Conservation (phyloP, 2,329 filamentous ascomycete genomes). For the Epichloe brachyelytri region DNA sequence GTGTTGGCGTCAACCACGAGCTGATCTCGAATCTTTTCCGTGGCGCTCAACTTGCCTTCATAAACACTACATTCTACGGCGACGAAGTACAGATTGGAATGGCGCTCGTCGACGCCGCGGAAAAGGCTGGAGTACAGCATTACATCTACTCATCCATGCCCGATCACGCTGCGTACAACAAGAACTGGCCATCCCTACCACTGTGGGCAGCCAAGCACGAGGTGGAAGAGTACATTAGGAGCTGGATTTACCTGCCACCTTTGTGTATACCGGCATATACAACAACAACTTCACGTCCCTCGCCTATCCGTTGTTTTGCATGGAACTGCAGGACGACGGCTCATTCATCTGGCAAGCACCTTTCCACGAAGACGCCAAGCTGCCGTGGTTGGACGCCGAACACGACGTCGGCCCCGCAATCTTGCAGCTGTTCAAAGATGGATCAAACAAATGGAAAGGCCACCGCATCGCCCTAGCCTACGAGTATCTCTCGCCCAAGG, state of each 20-base stretch:
- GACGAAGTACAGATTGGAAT: slow-evolving; percentile 86
- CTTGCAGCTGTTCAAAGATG: slow-evolving; percentile 91
- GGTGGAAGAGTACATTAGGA: slow-evolving; percentile 84
- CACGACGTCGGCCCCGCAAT: slow-evolving; percentile 90
- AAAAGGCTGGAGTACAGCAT: slow-evolving; percentile 71
- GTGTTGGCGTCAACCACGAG: slow-evolving; percentile 55
- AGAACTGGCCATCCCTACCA: slow-evolving; percentile 68
- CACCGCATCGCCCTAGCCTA: slow-evolving; percentile 77
- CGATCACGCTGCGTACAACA: slow-evolving; percentile 71
- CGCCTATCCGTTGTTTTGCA: slow-evolving; percentile 86
- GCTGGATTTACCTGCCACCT: slow-evolving; percentile 73
- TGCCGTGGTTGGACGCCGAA: slow-evolving; percentile 93
- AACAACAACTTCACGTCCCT: slow-evolving; percentile 98
- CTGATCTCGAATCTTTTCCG: slow-evolving; percentile 69
- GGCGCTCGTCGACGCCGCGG: slow-evolving; percentile 79
- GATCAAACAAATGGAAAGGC: slow-evolving; percentile 69
- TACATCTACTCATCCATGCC: slow-evolving; percentile 98
- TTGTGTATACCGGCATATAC: slow-evolving; percentile 94
- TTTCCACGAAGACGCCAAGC: slow-evolving; percentile 75
- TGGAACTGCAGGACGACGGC: slow-evolving; percentile 74
- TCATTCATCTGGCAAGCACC: slow-evolving; percentile 89
- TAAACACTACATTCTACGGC: slow-evolving; percentile 96
- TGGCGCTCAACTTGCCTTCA: slow-evolving; percentile 80
- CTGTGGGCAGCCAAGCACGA: slow-evolving; percentile 89
- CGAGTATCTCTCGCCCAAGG: slow-evolving; percentile 69